Conservation (phyloP, 2,329 filamentous ascomycete genomes). For the Paecilomyces fulvus region DNA sequence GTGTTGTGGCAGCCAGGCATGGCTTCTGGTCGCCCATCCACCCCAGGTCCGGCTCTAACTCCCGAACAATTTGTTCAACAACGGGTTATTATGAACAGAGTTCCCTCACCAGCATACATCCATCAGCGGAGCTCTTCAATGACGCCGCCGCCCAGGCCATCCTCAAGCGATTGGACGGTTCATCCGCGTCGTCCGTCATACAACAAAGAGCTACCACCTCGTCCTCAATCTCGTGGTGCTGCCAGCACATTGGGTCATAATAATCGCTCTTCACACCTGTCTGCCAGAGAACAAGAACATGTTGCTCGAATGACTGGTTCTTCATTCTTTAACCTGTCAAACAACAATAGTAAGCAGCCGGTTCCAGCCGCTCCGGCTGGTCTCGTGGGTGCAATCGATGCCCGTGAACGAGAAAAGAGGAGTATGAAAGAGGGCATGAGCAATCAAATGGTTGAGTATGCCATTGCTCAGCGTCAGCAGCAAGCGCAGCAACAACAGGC, state of each 20-base stretch:
- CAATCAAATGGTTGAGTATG: conserved; percentile 63
- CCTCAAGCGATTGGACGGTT: conserved; percentile 32
- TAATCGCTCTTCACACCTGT: conserved; percentile 55
- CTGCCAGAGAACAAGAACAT: conserved; percentile 79
- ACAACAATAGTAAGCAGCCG: conserved; percentile 43
- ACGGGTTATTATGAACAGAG: conserved; percentile 50
- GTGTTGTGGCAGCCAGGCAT: conserved; percentile 73
- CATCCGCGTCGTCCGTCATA: conserved; percentile 26
- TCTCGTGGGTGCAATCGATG: conserved; percentile 70
- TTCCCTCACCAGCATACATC: conserved; percentile 45
- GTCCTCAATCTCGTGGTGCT: conserved; percentile 53
- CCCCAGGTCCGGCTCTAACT: conserved; percentile 51
- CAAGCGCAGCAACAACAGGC: conserved; percentile 37
- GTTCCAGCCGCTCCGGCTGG: conserved; percentile 46
- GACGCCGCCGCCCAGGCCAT: conserved; percentile 27
- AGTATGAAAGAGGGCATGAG: conserved; percentile 61
- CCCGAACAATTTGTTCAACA: conserved; percentile 80
- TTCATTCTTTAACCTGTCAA: conserved; percentile 61
- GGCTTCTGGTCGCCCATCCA: conserved; percentile 38
- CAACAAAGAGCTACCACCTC: conserved; percentile 20
- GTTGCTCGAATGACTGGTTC: conserved; percentile 74
- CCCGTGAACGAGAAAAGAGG: conserved; percentile 68
- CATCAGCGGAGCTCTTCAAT: conserved; percentile 54
- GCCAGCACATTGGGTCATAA: conserved; percentile 42
- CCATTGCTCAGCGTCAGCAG: conserved; percentile 60